phyloP scores from a whole-genome alignment of 164 flowering plant genomes.

The Euptelea pleiosperma region DNA sequence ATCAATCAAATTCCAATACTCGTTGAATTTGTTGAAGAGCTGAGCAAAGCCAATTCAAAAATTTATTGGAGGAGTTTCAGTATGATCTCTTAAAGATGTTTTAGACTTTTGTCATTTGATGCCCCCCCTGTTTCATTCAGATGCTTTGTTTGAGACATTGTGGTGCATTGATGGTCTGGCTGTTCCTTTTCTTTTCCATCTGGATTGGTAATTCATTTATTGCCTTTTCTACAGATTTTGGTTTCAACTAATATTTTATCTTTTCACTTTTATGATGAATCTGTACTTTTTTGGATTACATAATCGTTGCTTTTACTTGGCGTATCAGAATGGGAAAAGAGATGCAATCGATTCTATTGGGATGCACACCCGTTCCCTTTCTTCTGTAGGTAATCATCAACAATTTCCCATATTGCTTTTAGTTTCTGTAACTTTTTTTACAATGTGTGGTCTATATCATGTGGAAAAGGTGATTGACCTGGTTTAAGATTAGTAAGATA shows the following conservation, averaged over 20 bases:
- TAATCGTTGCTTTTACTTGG: neutral
- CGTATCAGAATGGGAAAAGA: conserved; percentile 21
- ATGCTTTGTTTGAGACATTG: neutral
- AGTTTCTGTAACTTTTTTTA: neutral
- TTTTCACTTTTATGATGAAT: neutral
- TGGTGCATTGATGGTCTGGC: neutral
- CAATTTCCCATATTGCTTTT: neutral
- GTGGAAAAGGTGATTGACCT: neutral
- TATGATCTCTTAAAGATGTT: too few species aligned
- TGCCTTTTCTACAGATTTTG: neutral
- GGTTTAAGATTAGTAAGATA: neutral
- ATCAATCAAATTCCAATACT: too few species aligned
- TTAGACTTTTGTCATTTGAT: too few species aligned
- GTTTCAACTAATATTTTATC: too few species aligned
- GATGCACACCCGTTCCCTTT: conserved; percentile 10
- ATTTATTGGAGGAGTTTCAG: too few species aligned
- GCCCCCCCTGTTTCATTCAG: neutral
- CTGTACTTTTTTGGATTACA: neutral
- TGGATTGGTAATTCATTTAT: neutral
- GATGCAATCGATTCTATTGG: conserved; percentile 6
- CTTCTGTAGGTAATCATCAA: conserved; percentile 28
- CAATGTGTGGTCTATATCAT: neutral
- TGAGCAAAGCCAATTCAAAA: too few species aligned
- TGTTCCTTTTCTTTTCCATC: neutral
- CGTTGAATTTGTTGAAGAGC: too few species aligned